Percentiles rank a stretch among this genome's conserved stretches.
These are phyloP conservation scores for Colletotrichum brevisporum DNA, from an alignment of 2,329 filamentous ascomycete species.

Conservation along the genomic window DNA sequence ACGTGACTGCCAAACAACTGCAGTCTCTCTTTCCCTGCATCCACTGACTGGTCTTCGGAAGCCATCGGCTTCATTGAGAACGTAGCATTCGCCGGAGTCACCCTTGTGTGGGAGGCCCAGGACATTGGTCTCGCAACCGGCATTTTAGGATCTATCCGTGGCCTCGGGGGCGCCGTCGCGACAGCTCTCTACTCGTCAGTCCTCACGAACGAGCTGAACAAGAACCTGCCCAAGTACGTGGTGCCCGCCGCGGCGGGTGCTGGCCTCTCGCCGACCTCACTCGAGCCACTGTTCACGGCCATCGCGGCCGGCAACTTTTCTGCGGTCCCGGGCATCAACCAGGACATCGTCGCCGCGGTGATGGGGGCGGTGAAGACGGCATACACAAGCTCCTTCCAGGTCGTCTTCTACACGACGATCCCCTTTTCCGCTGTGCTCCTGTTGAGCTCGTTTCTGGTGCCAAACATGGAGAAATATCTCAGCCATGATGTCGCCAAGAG, in stretches of 20 bases:
- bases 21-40: background rate
- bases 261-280: constrained; percentile 51
- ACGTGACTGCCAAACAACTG: background rate
- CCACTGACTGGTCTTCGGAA: constrained; percentile 28
- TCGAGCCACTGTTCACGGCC: constrained; percentile 51
- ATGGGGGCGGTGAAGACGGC: constrained; percentile 53
- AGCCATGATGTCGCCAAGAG: constrained; percentile 60
- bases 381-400: constrained; percentile 59
- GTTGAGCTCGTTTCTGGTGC: constrained; percentile 53
- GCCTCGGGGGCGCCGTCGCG: constrained; percentile 55
- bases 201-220: constrained; percentile 52
- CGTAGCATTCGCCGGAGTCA: constrained; percentile 58
- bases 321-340: constrained; percentile 52
- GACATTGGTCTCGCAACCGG: constrained; percentile 62
- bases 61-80: constrained; percentile 57
- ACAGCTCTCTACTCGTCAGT: constrained; percentile 55
- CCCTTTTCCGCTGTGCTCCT: constrained; percentile 57
- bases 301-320: constrained; percentile 50
- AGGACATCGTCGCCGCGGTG: constrained; percentile 51
- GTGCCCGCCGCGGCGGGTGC: constrained; percentile 50
- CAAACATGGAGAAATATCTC: constrained; percentile 59
- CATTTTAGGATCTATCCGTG: constrained; percentile 61
- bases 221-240: constrained; percentile 52
- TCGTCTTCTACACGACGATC: constrained; percentile 58
- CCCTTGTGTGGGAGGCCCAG: constrained; percentile 60